Conservation (phyloP, 1,139 yeast species). For the Candida sp. region DNA sequence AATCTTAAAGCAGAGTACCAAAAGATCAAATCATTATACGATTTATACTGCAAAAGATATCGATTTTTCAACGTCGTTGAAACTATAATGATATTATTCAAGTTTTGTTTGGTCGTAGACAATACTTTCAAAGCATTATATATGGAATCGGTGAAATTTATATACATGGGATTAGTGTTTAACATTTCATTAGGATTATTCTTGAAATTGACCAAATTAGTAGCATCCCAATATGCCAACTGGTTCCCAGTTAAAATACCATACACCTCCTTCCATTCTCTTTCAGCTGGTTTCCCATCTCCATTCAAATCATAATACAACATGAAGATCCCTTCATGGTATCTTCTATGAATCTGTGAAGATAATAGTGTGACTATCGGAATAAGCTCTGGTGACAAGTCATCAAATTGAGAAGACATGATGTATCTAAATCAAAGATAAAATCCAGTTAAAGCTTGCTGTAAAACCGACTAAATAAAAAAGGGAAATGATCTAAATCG, state of each 20-base stretch:
- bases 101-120: conserved; percentile 60
- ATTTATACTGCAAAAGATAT: conserved; percentile 72
- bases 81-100: conserved; percentile 77
- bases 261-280: conserved; percentile 90
- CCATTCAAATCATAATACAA: conserved; percentile 67
- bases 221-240: conserved; percentile 91
- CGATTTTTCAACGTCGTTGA: conserved; percentile 91
- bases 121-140: conserved; percentile 67
- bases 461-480: too few relatives aligned
- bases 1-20: conserved; percentile 88
- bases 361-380: conserved; percentile 73
- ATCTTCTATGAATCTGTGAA: conserved; percentile 71
- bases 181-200: conserved; percentile 48
- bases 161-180: conserved; percentile 72
- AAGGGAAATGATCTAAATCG: too few relatives aligned
- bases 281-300: conserved; percentile 81
- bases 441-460: too few relatives aligned
- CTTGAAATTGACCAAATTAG: conserved; percentile 56
- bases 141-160: conserved; percentile 90
- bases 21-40: conserved; percentile 46
- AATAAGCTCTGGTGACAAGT: conserved; percentile 61
- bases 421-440: neutral
- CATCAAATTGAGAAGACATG: conserved; percentile 13
- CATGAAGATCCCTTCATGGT: conserved; percentile 74
- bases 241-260: conserved; percentile 91